These are phyloP conservation scores for Entomortierella beljakovae DNA, from an alignment of 192 early-diverging fungal species.

Conservation along the genomic window DNA sequence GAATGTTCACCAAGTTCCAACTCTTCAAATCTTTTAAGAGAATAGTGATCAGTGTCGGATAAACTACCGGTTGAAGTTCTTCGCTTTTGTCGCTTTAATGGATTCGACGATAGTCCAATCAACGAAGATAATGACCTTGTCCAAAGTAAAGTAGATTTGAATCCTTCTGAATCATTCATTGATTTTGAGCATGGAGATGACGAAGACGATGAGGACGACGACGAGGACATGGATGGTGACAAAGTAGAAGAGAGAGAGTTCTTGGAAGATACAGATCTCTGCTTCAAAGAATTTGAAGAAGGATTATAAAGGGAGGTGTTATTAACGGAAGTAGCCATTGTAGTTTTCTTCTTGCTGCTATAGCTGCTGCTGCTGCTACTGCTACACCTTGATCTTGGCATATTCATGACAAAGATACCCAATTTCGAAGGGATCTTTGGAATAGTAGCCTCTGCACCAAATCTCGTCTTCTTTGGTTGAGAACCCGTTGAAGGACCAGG, in stretches of 20 bases:
- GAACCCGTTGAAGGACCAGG: constrained; percentile 43
- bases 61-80: background rate
- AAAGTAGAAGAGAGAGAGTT: too few relatives aligned
- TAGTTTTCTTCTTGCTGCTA: background rate
- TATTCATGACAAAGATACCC: constrained; percentile 12
- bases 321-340: too few relatives aligned
- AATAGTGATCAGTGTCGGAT: constrained; percentile 9
- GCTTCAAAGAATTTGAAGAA: too few relatives aligned
- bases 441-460: constrained; percentile 24
- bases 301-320: too few relatives aligned
- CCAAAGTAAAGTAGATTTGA: too few relatives aligned
- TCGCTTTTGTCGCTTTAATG: background rate
- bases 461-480: constrained; percentile 25
- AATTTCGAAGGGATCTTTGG: constrained; percentile 13
- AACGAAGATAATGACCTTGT: constrained; percentile 11
- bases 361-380: background rate
- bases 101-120: too few relatives aligned
- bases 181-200: too few relatives aligned
- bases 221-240: too few relatives aligned
- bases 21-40: constrained; percentile 25
- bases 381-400: background rate
- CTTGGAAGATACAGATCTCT: too few relatives aligned
- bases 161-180: too few relatives aligned
- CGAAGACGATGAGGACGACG: too few relatives aligned
- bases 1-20: constrained; percentile 24